Conservation (phyloP, 192 early-diverging fungal species). For the Coemansia sp. region DNA sequence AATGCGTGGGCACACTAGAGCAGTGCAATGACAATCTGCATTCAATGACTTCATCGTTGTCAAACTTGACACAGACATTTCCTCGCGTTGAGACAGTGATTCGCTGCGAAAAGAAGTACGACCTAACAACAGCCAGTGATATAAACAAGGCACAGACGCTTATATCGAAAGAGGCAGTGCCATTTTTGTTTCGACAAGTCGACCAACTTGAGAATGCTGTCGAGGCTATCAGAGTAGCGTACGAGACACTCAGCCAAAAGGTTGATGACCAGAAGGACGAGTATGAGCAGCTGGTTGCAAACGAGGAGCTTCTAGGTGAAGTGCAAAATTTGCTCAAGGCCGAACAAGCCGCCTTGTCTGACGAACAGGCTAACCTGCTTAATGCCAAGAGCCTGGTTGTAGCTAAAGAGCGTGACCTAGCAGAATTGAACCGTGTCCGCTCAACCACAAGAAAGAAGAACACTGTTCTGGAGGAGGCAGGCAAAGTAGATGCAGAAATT, state of each 20-base stretch:
- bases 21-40: conserved; percentile 29
- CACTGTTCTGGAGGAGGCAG: conserved; percentile 33
- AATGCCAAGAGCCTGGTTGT: conserved; percentile 40
- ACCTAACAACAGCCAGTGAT: conserved; percentile 54
- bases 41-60: conserved; percentile 30
- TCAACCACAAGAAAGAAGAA: conserved; percentile 14
- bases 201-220: conserved; percentile 51
- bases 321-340: conserved; percentile 26
- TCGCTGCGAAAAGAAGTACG: conserved; percentile 45
- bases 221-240: conserved; percentile 35
- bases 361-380: conserved; percentile 44
- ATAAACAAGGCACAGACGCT: conserved; percentile 49
- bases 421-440: conserved; percentile 33
- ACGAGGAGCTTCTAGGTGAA: conserved; percentile 29
- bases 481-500: conserved; percentile 42
- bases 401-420: conserved; percentile 50
- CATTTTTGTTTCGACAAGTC: conserved; percentile 53
- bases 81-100: conserved; percentile 48
- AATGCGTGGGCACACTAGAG: conserved; percentile 36
- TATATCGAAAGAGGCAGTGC: conserved; percentile 53
- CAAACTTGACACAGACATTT: conserved; percentile 37
- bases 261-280: conserved; percentile 39
- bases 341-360: conserved; percentile 28
- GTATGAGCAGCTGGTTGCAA: conserved; percentile 34
- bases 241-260: conserved; percentile 31